Evolutionary conservation across 176 grass and related monocot species (phyloP).

Genomic region (Thinopyrum elongatum): DNA sequence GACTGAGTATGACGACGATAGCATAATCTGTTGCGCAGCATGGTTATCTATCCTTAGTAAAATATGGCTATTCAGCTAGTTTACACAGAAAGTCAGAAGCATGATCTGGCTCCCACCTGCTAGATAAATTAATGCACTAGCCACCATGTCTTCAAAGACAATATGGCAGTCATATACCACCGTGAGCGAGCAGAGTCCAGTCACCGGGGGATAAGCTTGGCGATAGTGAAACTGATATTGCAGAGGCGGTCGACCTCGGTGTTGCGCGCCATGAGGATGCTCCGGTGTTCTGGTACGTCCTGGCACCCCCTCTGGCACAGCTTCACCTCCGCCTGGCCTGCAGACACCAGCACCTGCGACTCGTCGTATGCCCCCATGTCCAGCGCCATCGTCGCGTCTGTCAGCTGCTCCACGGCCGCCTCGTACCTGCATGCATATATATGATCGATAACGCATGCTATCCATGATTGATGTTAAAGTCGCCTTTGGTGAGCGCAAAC

Average conservation of each 20-base stretch:
- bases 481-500: background rate
- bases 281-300: slow-evolving; percentile 32
- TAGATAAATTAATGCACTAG: background rate
- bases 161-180: background rate
- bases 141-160: background rate
- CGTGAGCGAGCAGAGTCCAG: background rate
- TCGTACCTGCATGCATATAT: slow-evolving; percentile 38
- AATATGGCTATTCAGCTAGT: background rate
- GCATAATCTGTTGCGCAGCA: background rate
- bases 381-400: slow-evolving; percentile 48
- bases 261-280: slow-evolving; percentile 53
- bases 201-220: slow-evolving; percentile 29
- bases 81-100: background rate
- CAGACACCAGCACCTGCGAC: slow-evolving; percentile 37
- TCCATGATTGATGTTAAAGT: background rate
- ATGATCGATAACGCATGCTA: background rate
- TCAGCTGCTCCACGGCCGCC: slow-evolving; percentile 67
- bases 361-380: slow-evolving; percentile 39
- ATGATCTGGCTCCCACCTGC: background rate
- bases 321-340: slow-evolving; percentile 52
- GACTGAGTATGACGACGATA: background rate
- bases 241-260: slow-evolving; percentile 56
- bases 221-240: slow-evolving; percentile 53
- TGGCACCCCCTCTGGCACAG: slow-evolving; percentile 58
- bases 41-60: background rate